phyloP scores from a whole-genome alignment of 2,329 filamentous ascomycete species.

The Emergomyces orientalis region DNA sequence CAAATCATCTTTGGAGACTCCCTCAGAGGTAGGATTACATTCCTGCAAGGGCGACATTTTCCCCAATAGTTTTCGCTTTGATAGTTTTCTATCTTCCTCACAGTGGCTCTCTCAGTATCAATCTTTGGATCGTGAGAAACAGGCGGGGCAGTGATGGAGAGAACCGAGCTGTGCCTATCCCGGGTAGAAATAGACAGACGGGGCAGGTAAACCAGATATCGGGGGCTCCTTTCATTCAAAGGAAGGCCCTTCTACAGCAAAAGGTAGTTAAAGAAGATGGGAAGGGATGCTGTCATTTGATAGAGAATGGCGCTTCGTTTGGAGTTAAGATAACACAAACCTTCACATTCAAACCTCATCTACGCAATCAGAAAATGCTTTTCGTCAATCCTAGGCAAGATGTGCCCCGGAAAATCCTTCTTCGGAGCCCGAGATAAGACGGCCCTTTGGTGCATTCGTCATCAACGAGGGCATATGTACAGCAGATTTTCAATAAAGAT shows the following conservation, averaged over 20 bases:
- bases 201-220: not conserved
- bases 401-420: no score
- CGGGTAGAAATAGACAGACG: not conserved
- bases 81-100: not conserved
- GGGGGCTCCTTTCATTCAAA: not conserved
- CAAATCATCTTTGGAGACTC: slow-evolving; percentile 37
- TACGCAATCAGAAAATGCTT: no score
- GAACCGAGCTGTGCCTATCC: not conserved
- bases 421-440: no score
- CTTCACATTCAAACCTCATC: no score
- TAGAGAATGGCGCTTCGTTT: not conserved
- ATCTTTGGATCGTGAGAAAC: not conserved
- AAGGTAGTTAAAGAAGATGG: not conserved
- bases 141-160: not conserved
- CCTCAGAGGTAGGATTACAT: slow-evolving; percentile 23
- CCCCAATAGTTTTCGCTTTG: not conserved
- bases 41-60: slow-evolving; percentile 14
- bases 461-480: no score
- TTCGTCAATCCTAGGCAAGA: no score
- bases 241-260: not conserved
- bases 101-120: not conserved
- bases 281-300: not conserved
- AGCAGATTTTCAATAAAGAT: no score
- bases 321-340: no score
- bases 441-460: no score